Percentiles rank a stretch among this genome's conserved stretches.
These are phyloP conservation scores for Triticum dicoccoides DNA, from an alignment of 176 grass and related monocot species.

Conservation along the genomic window DNA sequence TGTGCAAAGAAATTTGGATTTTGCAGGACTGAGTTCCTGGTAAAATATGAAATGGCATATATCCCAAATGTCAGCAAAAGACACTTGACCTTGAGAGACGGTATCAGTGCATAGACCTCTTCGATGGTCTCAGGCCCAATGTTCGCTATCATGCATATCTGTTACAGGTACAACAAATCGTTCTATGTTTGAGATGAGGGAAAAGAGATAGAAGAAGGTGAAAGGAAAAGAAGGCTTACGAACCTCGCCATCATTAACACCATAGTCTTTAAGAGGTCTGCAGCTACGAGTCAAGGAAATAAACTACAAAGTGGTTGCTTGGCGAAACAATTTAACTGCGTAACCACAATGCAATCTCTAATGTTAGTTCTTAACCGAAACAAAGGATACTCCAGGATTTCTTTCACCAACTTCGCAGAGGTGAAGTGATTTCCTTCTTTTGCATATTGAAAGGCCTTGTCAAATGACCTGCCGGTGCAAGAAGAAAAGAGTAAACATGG, in stretches of 20 bases:
- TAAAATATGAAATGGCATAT: neutral
- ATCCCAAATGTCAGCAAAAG: conserved; percentile 21
- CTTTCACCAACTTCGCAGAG: conserved; percentile 53
- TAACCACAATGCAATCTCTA: conserved; percentile 12
- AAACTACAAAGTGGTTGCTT: conserved; percentile 9
- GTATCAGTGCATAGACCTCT: conserved; percentile 88
- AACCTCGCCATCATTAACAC: conserved; percentile 83
- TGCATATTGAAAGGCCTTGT: conserved; percentile 80
- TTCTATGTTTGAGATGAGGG: conserved; percentile 13
- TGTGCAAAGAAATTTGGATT: conserved; percentile 31
- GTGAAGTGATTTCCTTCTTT: conserved; percentile 63
- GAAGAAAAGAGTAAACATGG: conserved; percentile 6
- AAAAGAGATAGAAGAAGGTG: conserved; percentile 8
- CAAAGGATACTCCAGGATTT: conserved; percentile 77
- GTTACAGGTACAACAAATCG: neutral
- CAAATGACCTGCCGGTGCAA: conserved; percentile 65
- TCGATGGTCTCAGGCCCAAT: conserved; percentile 73
- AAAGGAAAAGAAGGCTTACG: conserved; percentile 18
- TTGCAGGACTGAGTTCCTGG: neutral
- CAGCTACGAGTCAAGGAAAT: conserved; percentile 59
- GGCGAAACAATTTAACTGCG: neutral
- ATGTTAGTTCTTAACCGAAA: conserved; percentile 8
- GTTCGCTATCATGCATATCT: conserved; percentile 96
- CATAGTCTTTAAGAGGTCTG: conserved; percentile 69
- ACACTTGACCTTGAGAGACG: conserved; percentile 84